A percentile compares a stretch with the other conserved stretches of the same genome.
Evolutionary conservation across 2,329 filamentous ascomycete genomes (phyloP).

Genomic region (Botrytis pseudocinerea): DNA sequence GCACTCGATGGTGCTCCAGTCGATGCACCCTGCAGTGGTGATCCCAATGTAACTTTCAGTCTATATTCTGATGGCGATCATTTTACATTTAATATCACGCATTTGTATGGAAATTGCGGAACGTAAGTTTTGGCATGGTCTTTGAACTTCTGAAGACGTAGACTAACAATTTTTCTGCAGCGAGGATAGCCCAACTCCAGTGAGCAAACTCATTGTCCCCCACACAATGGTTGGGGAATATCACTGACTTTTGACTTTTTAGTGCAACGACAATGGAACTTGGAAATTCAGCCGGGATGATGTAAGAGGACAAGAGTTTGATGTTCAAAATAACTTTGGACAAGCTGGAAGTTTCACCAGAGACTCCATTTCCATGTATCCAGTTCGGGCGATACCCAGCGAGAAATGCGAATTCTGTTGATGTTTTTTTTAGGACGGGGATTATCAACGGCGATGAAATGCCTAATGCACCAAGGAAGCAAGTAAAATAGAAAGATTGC

Average conservation of each 20-base stretch:
- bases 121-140: slow-evolving; percentile 22
- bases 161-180: not conserved
- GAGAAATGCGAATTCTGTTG: slow-evolving; percentile 32
- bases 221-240: not conserved
- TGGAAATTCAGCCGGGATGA: slow-evolving; percentile 31
- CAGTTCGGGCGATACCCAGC: slow-evolving; percentile 26
- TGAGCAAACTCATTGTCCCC: not conserved
- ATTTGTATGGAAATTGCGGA: slow-evolving; percentile 28
- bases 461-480: not conserved
- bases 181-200: not conserved
- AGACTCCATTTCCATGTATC: slow-evolving; percentile 28
- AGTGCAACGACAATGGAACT: slow-evolving; percentile 30
- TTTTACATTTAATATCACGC: slow-evolving; percentile 32
- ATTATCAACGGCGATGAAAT: not conserved
- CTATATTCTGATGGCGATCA: slow-evolving; percentile 25
- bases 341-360: slow-evolving; percentile 27
- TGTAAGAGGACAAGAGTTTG: slow-evolving; percentile 29
- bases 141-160: not conserved
- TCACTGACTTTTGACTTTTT: slow-evolving; percentile 2
- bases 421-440: not conserved
- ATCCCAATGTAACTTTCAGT: slow-evolving; percentile 32
- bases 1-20: slow-evolving; percentile 26
- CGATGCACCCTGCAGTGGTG: slow-evolving; percentile 25
- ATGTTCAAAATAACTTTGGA: slow-evolving; percentile 33
- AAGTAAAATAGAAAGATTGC: not conserved